Conservation (phyloP, 441 rosid genomes). For the Arabidopsis lyrata region DNA sequence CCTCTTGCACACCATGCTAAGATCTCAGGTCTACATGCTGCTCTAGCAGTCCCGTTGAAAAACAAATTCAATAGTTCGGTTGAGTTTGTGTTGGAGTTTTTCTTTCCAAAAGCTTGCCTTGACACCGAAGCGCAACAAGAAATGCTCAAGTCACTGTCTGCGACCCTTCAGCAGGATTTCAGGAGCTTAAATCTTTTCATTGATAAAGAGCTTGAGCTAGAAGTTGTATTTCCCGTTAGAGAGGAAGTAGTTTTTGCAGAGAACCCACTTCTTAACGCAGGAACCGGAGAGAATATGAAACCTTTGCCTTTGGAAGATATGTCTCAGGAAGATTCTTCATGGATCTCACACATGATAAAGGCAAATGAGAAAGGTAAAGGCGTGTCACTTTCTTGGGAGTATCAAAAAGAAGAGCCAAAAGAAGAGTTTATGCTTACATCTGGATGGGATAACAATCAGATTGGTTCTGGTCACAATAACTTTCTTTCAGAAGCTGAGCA, state of each 20-base stretch:
- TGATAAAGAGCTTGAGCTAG: slow-evolving; percentile 60
- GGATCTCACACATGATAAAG: slow-evolving; percentile 67
- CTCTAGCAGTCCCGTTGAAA: slow-evolving; percentile 69
- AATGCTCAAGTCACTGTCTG: slow-evolving; percentile 56
- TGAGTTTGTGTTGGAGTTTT: slow-evolving; percentile 78
- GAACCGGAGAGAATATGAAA: slow-evolving; percentile 31
- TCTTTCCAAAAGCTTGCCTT: slow-evolving; percentile 67
- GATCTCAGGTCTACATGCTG: slow-evolving; percentile 70
- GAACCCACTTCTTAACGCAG: slow-evolving; percentile 30
- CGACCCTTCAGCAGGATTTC: slow-evolving; percentile 56
- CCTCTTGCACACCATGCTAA: slow-evolving; percentile 90
- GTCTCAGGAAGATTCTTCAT: slow-evolving; percentile 54
- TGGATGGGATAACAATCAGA: slow-evolving; percentile 54
- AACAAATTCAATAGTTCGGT: slow-evolving; percentile 53
- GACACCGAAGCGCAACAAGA: slow-evolving; percentile 56
- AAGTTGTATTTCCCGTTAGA: slow-evolving; percentile 49
- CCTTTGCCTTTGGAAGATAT: slow-evolving; percentile 44
- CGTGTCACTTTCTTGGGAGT: slow-evolving; percentile 64
- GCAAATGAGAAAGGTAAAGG: slow-evolving; percentile 62
- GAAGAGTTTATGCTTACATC: slow-evolving; percentile 65
- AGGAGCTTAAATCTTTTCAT: slow-evolving; percentile 55
- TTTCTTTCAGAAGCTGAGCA: slow-evolving; percentile 41
- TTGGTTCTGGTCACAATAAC: slow-evolving; percentile 34
- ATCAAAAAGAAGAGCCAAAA: slow-evolving; percentile 61
- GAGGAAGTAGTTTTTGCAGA: slow-evolving; percentile 46